Evolutionary conservation across 108 stramenopile genomes (phyloP), one percentile per base, ranked within the genome.

Genomic region (Pinguiococcus pyrenoidosus): DNA sequence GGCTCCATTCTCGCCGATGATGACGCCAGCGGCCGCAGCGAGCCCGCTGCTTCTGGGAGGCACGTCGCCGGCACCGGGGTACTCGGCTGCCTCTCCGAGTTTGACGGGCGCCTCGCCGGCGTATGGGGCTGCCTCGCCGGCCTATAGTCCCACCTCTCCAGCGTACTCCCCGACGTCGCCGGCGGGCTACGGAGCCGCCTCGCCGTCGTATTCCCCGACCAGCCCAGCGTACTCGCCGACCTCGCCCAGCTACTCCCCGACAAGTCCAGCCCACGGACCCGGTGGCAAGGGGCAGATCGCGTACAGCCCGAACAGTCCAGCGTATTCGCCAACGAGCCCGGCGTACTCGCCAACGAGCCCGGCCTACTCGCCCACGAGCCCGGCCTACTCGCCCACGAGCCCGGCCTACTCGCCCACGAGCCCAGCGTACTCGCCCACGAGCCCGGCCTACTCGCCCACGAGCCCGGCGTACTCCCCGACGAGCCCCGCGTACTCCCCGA

Each of bases 391-490:
- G 12, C 79, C 80, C 7, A 78, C 81, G 0, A 73, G 71, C 36
- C 80, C 81, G 24, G 73, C 66, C 1, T 86, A 89, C 49, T 70
- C 68, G 6, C 88, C 88, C 1, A 84, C 84, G 2, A 67, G 25
- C 29, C 59, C 59, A 25, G 60, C 45, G 17, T 62, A 58, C 44
- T 47, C 46, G 23, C 86, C 86, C 16, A 32, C 52, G 13, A 52
- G 48, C n/a, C 73, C 75, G 32, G 67, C 71, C 17, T 77, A 80
- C 71, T 68, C 61, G 39, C 80, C 80, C 0, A 86, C 84, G 16
- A 69, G 65, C 36, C 92, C 92, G 4, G 80, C 77, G n/a, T 90
- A 87, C 63, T 68, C 66, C 18, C 72, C 72, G 5, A 65, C 42
- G 14, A 56, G 59, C 6, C 55, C 62, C 10, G 54, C 54, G 1